A percentile compares a stretch with the other conserved stretches of the same genome.
These are phyloP conservation scores for Triglochin maritima DNA, from an alignment of 106 monocot genomes.

Conservation along the genomic window DNA sequence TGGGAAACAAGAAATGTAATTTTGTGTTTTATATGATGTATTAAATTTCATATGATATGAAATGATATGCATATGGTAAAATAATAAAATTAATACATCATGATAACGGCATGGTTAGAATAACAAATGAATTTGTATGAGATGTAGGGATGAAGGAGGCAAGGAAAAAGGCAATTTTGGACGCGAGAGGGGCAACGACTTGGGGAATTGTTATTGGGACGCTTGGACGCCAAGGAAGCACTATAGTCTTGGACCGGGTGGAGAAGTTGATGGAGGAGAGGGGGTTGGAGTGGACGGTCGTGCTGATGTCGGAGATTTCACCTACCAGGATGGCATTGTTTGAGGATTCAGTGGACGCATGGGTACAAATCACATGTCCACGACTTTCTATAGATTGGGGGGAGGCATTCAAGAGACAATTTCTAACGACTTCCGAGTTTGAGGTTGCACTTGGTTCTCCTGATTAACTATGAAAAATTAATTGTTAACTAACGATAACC, in stretches of 20 bases:
- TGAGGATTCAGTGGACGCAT: conserved; percentile 83
- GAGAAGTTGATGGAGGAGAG: conserved; percentile 67
- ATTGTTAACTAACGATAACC: too few species aligned
- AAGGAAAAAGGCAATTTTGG: conserved; percentile 52
- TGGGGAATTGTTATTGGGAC: conserved; percentile 94
- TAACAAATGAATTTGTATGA: too few species aligned
- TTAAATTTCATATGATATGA: too few species aligned
- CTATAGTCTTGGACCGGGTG: conserved; percentile 59
- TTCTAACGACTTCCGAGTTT: conserved; percentile 87
- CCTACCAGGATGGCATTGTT: conserved; percentile 71
- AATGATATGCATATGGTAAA: too few species aligned
- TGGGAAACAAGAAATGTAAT: too few species aligned
- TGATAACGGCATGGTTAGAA: too few species aligned
- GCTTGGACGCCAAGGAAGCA: conserved; percentile 84
- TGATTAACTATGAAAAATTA: too few species aligned
- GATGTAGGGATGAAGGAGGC: conserved; percentile 79
- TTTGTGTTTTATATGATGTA: too few species aligned
- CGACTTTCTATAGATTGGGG: conserved; percentile 97
- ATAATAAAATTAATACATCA: too few species aligned
- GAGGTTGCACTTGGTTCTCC: conserved; percentile 63
- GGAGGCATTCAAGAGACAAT: conserved; percentile 74
- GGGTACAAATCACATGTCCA: conserved; percentile 99
- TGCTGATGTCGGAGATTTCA: conserved; percentile 90
- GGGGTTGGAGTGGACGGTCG: conserved; percentile 71
- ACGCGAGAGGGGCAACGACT: conserved; percentile 43